These are phyloP conservation scores for Phytophthora palmivora DNA, from an alignment of 352 stramenopile genomes.

Conservation along the genomic window DNA sequence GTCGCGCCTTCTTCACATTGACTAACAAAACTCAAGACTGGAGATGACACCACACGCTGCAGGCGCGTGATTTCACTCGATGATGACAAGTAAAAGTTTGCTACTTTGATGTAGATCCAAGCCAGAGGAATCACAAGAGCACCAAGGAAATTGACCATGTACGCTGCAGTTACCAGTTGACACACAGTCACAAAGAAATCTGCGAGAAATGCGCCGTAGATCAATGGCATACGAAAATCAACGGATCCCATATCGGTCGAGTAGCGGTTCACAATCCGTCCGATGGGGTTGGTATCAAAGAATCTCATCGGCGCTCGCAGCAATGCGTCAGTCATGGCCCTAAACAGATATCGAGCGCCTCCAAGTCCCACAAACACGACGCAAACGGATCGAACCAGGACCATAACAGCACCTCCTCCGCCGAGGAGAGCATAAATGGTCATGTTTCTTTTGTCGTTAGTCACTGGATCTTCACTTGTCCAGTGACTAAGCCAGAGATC, in stretches of 20 bases:
- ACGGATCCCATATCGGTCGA: slow-evolving; percentile 86
- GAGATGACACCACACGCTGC: slow-evolving; percentile 24
- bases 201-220: slow-evolving; percentile 46
- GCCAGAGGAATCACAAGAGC: slow-evolving; percentile 73
- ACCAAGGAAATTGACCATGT: slow-evolving; percentile 72
- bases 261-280: slow-evolving; percentile 89
- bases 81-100: slow-evolving; percentile 36
- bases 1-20: slow-evolving; percentile 26
- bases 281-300: slow-evolving; percentile 89
- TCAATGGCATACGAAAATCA: slow-evolving; percentile 64
- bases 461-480: slow-evolving; percentile 29
- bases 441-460: slow-evolving; percentile 34
- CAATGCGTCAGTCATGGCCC: slow-evolving; percentile 78
- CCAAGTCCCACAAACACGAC: slow-evolving; percentile 43
- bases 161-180: slow-evolving; percentile 65
- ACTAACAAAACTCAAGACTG: slow-evolving; percentile 30
- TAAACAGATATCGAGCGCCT: slow-evolving; percentile 68
- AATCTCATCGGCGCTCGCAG: slow-evolving; percentile 86
- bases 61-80: slow-evolving; percentile 35
- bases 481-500: slow-evolving; percentile 43
- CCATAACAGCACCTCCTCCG: slow-evolving; percentile 36
- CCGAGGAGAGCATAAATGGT: slow-evolving; percentile 36
- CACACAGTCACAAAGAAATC: slow-evolving; percentile 70
- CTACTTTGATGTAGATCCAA: slow-evolving; percentile 69
- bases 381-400: slow-evolving; percentile 24